Percentiles rank a stretch among this genome's conserved stretches.
Conservation (phyloP, 169 alveolate species). For the Eimeria acervulina region DNA sequence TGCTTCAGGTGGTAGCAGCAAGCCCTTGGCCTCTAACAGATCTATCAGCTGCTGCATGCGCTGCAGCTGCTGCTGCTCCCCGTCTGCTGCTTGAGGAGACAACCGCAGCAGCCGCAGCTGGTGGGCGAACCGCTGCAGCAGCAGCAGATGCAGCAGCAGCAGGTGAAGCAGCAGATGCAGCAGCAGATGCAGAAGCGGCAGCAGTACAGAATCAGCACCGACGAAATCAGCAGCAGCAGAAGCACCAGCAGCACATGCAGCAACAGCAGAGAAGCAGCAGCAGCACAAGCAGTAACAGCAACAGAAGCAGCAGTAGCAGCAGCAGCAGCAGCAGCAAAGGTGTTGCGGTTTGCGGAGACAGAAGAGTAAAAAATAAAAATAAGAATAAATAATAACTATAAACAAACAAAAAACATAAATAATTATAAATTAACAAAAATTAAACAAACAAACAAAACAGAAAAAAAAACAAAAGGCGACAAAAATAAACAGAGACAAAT, state of each 20-base stretch:
- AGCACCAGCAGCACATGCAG: no score
- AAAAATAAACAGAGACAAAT: no score
- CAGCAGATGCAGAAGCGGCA: background rate
- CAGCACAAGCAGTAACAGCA: background rate
- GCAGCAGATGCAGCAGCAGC: background rate
- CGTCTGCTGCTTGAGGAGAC: slow-evolving; percentile 49
- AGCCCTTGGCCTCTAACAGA: background rate
- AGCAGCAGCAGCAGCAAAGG: background rate
- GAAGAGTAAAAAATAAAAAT: no score
- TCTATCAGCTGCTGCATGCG: slow-evolving; percentile 15
- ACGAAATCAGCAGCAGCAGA: no score
- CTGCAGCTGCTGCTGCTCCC: slow-evolving; percentile 43
- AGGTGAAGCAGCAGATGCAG: no score
- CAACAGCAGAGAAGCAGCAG: background rate
- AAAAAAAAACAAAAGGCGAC: no score
- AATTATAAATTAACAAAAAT: no score
- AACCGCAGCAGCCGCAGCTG: background rate
- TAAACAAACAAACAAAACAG: no score
- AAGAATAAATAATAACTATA: no score
- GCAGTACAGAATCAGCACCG: slow-evolving; percentile 10
- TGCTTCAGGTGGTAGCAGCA: background rate
- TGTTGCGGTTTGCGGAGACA: no score
- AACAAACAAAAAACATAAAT: no score
- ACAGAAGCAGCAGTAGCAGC: background rate
- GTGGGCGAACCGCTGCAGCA: slow-evolving; percentile 40